These are phyloP conservation scores for Backusella tuberculispora DNA, from an alignment of 192 early-diverging fungal genomes.

Conservation along the genomic window DNA sequence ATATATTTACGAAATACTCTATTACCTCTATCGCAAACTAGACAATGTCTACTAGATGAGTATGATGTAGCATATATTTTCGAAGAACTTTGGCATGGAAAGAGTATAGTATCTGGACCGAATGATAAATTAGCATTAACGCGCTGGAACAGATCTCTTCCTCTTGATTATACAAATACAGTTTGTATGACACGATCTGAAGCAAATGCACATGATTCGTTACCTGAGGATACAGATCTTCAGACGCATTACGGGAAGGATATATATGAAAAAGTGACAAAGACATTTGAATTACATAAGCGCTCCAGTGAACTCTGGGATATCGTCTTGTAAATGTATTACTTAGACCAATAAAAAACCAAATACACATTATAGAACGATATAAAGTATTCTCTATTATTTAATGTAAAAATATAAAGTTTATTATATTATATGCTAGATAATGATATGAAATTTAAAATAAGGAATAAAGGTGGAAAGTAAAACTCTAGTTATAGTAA, in stretches of 20 bases:
- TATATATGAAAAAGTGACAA: constrained; percentile 13
- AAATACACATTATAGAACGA: background rate
- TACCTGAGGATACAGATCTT: constrained; percentile 49
- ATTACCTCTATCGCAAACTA: background rate
- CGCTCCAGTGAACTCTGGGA: constrained; percentile 11
- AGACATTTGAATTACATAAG: background rate
- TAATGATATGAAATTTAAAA: no score
- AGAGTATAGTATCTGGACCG: constrained; percentile 75
- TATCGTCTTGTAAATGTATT: constrained; percentile 23
- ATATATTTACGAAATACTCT: background rate
- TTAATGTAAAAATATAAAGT: no score
- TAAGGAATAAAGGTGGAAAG: no score
- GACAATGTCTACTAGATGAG: constrained; percentile 57
- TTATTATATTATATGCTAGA: no score
- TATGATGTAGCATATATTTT: constrained; percentile 85
- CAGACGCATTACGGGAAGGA: constrained; percentile 55
- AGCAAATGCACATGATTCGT: constrained; percentile 63
- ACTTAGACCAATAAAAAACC: background rate
- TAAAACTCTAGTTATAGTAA: background rate
- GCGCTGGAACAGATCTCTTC: constrained; percentile 76
- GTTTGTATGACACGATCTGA: constrained; percentile 86
- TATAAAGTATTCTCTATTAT: background rate
- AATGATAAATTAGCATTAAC: constrained; percentile 74
- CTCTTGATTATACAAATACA: constrained; percentile 73
- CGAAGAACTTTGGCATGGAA: constrained; percentile 89